Evolutionary conservation across 352 stramenopile genomes (phyloP).

Genomic region (Pythium rhizo-oryzae): DNA sequence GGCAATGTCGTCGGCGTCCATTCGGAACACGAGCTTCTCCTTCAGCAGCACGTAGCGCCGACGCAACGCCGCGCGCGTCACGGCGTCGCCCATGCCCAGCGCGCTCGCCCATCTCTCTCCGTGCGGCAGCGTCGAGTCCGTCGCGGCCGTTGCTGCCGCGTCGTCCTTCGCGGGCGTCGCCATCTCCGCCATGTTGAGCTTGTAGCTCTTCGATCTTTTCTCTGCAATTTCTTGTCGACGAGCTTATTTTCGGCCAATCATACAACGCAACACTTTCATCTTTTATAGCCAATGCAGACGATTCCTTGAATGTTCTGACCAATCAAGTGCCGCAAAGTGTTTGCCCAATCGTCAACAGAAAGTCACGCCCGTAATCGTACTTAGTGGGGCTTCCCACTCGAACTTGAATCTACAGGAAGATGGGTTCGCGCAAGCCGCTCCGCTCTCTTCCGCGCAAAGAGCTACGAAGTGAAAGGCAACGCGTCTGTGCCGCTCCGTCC

Average conservation of each 20-base stretch:
- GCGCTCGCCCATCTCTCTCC: constrained; percentile 40
- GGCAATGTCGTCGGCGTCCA: constrained; percentile 49
- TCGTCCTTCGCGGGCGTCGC: background rate
- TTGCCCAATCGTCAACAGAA: constrained; percentile 28
- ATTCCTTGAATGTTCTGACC: background rate
- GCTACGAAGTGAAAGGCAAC: constrained; percentile 1
- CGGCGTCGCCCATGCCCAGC: constrained; percentile 32
- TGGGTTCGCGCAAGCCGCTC: constrained; percentile 5
- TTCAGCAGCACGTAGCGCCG: constrained; percentile 60
- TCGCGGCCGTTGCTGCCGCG: background rate
- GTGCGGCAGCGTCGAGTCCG: constrained; percentile 4
- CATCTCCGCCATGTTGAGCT: constrained; percentile 5
- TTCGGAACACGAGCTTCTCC: constrained; percentile 63
- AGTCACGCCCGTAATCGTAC: constrained; percentile 14
- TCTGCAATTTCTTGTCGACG: constrained; percentile 5
- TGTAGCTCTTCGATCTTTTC: constrained; percentile 29
- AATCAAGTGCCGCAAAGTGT: constrained; percentile 9
- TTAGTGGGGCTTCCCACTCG: background rate
- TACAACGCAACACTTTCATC: too few relatives aligned
- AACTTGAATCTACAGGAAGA: constrained; percentile 14
- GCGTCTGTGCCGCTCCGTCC: background rate
- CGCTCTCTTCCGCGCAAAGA: constrained; percentile 2
- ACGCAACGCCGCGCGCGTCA: constrained; percentile 30
- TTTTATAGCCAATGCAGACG: constrained; percentile 15
- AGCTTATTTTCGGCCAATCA: constrained; percentile 15